Percentiles rank a stretch among this genome's conserved stretches.
These are phyloP conservation scores for Podila epigama DNA, from an alignment of 192 early-diverging fungal genomes.

Conservation along the genomic window DNA sequence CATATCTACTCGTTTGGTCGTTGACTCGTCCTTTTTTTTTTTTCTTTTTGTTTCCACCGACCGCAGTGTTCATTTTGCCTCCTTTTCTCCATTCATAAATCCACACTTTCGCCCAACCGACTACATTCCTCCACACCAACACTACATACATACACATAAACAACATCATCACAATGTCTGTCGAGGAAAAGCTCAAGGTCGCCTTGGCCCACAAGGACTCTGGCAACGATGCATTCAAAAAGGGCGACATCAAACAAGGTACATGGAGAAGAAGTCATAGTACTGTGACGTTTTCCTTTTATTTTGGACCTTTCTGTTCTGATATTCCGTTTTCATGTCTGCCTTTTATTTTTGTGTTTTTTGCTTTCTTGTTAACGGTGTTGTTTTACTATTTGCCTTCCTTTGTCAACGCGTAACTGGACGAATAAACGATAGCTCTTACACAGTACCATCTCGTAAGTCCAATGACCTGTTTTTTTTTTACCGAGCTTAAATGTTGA, in stretches of 20 bases:
- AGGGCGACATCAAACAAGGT: slow-evolving; percentile 45
- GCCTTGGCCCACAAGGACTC: slow-evolving; percentile 38
- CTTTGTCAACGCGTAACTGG: background rate
- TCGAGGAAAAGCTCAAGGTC: slow-evolving; percentile 36
- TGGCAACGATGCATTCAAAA: slow-evolving; percentile 52
- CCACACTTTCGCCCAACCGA: background rate
- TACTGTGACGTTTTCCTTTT: background rate
- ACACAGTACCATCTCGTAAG: slow-evolving; percentile 49
- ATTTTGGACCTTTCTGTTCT: background rate
- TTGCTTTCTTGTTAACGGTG: background rate
- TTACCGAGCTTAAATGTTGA: background rate
- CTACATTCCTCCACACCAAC: background rate
- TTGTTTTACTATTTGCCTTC: background rate
- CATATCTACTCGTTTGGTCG: background rate
- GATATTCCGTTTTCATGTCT: background rate
- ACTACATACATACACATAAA: background rate
- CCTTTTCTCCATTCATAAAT: background rate
- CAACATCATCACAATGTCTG: slow-evolving; percentile 5
- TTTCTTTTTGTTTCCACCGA: slow-evolving; percentile 2
- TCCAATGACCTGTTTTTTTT: background rate
- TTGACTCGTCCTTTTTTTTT: background rate
- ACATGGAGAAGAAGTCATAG: background rate
- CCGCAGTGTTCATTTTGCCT: background rate
- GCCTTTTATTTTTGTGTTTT: background rate
- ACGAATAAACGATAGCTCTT: too few relatives aligned